A percentile compares a stretch with the other conserved stretches of the same genome.
Conservation (phyloP, 2,329 filamentous ascomycete species). For the Chrysoporthe austroafricana region DNA sequence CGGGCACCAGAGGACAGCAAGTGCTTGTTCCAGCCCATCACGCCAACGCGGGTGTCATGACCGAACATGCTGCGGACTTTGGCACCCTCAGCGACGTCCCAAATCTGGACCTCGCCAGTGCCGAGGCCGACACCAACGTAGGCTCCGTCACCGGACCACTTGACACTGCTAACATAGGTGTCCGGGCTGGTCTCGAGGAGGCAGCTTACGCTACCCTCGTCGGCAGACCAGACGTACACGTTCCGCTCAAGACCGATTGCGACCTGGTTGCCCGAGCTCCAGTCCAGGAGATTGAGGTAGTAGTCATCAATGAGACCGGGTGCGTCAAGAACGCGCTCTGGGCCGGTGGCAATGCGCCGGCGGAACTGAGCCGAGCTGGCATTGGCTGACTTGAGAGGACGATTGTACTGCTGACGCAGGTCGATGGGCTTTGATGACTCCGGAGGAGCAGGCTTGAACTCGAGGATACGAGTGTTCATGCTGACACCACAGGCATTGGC, state of each 20-base stretch:
- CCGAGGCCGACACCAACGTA: constrained; percentile 96
- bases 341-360: constrained; percentile 89
- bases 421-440: constrained; percentile 99
- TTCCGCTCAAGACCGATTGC: constrained; percentile 96
- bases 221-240: constrained; percentile 98
- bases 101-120: constrained; percentile 97
- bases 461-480: constrained; percentile 91
- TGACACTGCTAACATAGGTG: constrained; percentile 96
- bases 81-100: constrained; percentile 92
- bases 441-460: constrained; percentile 97
- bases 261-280: constrained; percentile 97
- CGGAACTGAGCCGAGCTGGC: constrained; percentile 82
- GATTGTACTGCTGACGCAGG: constrained; percentile 96
- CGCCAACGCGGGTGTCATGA: constrained; percentile 93
- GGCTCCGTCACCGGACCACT: constrained; percentile 96
- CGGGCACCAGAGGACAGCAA: constrained; percentile 92
- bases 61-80: constrained; percentile 99
- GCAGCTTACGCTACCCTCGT: constrained; percentile 85
- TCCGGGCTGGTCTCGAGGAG: constrained; percentile 86
- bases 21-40: constrained; percentile 99
- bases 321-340: constrained; percentile 94
- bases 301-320: constrained; percentile 97
- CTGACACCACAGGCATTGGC: constrained; percentile 91
- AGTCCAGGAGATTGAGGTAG: constrained; percentile 98
- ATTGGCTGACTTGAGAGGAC: constrained; percentile 80